These are phyloP conservation scores for Sicyos baderoa DNA, from an alignment of 306 rosid species.

Conservation along the genomic window DNA sequence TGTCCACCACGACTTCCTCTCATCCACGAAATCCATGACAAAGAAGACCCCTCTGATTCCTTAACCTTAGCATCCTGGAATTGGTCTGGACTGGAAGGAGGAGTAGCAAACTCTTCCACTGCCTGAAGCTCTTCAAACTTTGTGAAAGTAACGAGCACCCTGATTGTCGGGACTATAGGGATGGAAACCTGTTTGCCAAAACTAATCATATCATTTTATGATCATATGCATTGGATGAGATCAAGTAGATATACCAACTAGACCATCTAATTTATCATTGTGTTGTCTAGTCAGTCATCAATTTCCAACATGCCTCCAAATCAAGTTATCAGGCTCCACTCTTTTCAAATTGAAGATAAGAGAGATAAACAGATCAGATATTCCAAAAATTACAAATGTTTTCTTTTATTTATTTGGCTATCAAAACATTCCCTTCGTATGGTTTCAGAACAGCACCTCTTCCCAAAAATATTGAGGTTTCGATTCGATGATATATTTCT, in stretches of 20 bases:
- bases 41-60: conserved; percentile 66
- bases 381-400: not conserved
- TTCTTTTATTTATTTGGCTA: not conserved
- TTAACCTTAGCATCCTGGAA: conserved; percentile 68
- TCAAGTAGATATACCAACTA: not conserved
- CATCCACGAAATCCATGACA: conserved; percentile 92
- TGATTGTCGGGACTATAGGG: conserved; percentile 83
- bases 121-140: conserved; percentile 97
- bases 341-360: not conserved
- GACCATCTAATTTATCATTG: not conserved
- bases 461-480: not conserved
- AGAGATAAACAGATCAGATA: not conserved
- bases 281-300: not conserved
- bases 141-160: conserved; percentile 86
- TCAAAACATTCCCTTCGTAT: not conserved
- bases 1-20: conserved; percentile 83
- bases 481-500: not conserved
- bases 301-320: not conserved
- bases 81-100: conserved; percentile 88
- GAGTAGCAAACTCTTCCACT: conserved; percentile 83
- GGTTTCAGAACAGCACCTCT: not conserved
- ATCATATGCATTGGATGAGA: not conserved
- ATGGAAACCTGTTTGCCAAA: conserved; percentile 56
- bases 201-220: conserved; percentile 10
- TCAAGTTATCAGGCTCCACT: not conserved